These are phyloP conservation scores for Pichia paraexigua DNA, from an alignment of 805 yeast species.

Conservation along the genomic window DNA sequence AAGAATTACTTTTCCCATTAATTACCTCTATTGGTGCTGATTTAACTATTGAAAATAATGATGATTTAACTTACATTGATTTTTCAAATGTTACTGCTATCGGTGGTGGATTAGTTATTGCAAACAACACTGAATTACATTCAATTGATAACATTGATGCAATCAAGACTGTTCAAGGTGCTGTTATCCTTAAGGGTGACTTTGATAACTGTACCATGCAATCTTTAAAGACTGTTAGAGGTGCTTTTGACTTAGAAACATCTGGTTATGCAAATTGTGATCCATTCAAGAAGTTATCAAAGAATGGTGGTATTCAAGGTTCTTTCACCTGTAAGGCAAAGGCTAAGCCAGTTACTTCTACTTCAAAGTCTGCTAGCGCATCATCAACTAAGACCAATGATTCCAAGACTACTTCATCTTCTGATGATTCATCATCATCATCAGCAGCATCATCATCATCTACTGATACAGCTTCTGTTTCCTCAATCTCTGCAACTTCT, in stretches of 20 bases:
- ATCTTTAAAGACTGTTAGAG: slow-evolving; percentile 68
- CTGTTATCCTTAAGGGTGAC: slow-evolving; percentile 72
- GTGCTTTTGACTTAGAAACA: slow-evolving; percentile 84
- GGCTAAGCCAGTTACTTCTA: slow-evolving; percentile 39
- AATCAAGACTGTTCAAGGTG: slow-evolving; percentile 77
- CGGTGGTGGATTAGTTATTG: slow-evolving; percentile 90
- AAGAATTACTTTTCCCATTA: slow-evolving; percentile 43
- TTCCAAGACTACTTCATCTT: slow-evolving; percentile 18
- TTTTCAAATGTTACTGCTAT: slow-evolving; percentile 63
- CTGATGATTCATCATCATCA: slow-evolving; percentile 27
- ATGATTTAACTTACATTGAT: slow-evolving; percentile 57
- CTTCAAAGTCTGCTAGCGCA: slow-evolving; percentile 24
- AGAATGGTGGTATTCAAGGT: slow-evolving; percentile 83
- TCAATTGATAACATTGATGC: slow-evolving; percentile 65
- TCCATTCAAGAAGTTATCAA: slow-evolving; percentile 62
- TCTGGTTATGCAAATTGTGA: slow-evolving; percentile 74
- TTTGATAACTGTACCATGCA: slow-evolving; percentile 75
- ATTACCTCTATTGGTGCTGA: slow-evolving; percentile 71
- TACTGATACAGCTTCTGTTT: slow-evolving; percentile 9
- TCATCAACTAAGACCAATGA: background rate
- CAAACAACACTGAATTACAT: slow-evolving; percentile 71
- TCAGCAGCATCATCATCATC: slow-evolving; percentile 28
- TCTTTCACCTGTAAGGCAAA: slow-evolving; percentile 74
- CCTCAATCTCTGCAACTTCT: background rate
- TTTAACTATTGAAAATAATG: slow-evolving; percentile 67